Evolutionary conservation across 1,284 basidiomycete genomes (phyloP).

Genomic region (Puccinia horiana): DNA sequence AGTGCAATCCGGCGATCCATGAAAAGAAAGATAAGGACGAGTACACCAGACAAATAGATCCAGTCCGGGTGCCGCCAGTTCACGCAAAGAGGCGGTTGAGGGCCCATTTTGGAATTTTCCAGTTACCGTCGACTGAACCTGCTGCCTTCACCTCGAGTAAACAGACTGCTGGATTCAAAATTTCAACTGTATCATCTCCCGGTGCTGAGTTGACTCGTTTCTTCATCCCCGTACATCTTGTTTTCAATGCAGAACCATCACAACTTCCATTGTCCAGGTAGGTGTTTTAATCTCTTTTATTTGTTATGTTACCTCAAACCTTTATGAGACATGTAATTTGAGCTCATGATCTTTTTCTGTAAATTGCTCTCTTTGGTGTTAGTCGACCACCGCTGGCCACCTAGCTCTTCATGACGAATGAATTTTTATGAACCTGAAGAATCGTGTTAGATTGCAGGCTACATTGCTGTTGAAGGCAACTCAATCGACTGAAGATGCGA

Average conservation of each 20-base stretch:
- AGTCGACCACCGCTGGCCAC: not conserved
- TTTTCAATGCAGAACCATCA: not conserved
- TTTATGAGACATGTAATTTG: too few species aligned
- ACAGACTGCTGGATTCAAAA: not conserved
- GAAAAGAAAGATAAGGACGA: not conserved
- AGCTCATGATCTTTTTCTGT: not conserved
- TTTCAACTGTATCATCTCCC: not conserved
- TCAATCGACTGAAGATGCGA: slow-evolving; percentile 31
- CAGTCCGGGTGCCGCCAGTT: not conserved
- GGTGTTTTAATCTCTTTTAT: not conserved
- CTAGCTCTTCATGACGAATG: not conserved
- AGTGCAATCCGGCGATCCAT: not conserved
- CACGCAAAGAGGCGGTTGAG: not conserved
- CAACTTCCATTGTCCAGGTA: slow-evolving; percentile 8
- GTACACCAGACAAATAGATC: not conserved
- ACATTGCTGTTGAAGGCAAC: slow-evolving; percentile 28
- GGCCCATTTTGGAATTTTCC: not conserved
- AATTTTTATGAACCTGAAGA: not conserved
- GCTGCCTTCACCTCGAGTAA: not conserved
- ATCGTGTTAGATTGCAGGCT: slow-evolving; percentile 15
- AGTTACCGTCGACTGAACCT: not conserved
- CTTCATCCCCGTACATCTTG: too few species aligned
- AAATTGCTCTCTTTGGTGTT: slow-evolving; percentile 41
- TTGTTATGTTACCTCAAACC: too few species aligned
- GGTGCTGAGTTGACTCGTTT: not conserved